Conservation (phyloP, 208 protist genomes). For the Hexamita inflata region DNA sequence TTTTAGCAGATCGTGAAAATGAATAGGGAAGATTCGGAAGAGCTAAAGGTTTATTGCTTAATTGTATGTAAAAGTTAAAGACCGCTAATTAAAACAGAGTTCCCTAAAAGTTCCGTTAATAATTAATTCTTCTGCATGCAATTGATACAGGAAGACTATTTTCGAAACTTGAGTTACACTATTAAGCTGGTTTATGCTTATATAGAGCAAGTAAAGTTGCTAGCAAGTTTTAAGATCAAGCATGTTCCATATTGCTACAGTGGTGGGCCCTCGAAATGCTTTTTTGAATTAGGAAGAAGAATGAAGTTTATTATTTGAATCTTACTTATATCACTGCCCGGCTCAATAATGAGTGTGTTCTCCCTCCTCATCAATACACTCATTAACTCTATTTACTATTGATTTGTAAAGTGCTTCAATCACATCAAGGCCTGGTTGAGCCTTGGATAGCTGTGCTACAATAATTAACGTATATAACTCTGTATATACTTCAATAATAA, state of each 20-base stretch:
- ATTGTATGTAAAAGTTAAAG: neutral
- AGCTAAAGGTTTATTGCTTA: constrained; percentile 14
- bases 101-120: constrained; percentile 5
- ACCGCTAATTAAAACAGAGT: neutral
- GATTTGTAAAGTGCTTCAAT: too few relatives aligned
- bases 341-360: too few relatives aligned
- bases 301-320: too few relatives aligned
- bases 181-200: constrained; percentile 9
- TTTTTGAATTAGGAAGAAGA: too few relatives aligned
- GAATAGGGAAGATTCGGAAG: neutral
- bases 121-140: constrained; percentile 12
- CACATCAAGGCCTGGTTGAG: too few relatives aligned
- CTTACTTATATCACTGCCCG: too few relatives aligned
- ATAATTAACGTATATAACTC: too few relatives aligned
- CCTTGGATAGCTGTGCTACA: too few relatives aligned
- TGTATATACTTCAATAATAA: too few relatives aligned
- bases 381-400: too few relatives aligned
- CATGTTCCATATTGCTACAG: neutral
- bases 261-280: too few relatives aligned
- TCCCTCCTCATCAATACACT: too few relatives aligned
- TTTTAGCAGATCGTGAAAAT: constrained; percentile 14
- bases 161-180: neutral
- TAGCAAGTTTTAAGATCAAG: neutral
- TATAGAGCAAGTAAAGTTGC: constrained; percentile 15
- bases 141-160: constrained; percentile 14